Evolutionary conservation across 257 asterid genomes (phyloP).

Genomic region (Plantago ovata): DNA sequence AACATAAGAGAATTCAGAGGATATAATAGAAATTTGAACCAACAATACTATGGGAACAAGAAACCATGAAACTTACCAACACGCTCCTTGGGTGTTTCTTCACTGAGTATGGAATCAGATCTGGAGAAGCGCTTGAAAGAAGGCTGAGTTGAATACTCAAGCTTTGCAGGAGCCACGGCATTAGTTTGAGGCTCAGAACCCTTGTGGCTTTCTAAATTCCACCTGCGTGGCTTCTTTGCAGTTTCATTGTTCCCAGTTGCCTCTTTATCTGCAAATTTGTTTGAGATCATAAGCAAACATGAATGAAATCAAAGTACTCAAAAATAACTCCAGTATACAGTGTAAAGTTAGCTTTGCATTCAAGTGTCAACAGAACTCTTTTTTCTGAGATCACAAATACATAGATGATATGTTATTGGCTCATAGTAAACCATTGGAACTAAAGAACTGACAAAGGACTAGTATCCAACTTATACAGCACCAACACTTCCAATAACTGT

Average conservation of each 20-base stretch:
- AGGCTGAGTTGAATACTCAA: slow-evolving; percentile 42
- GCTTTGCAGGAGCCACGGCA: slow-evolving; percentile 32
- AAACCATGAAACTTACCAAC: slow-evolving; percentile 43
- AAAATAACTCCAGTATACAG: neutral
- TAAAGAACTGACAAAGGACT: too few species aligned
- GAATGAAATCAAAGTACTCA: neutral
- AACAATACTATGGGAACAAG: slow-evolving; percentile 1
- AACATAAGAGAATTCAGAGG: slow-evolving; percentile 16
- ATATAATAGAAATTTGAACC: slow-evolving; percentile 7
- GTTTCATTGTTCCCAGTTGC: slow-evolving; percentile 42
- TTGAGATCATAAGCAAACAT: slow-evolving; percentile 12
- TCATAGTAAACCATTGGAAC: too few species aligned
- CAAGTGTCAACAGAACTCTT: neutral
- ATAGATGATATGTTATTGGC: too few species aligned
- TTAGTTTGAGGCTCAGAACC: slow-evolving; percentile 40
- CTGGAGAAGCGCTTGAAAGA: slow-evolving; percentile 41
- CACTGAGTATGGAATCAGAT: slow-evolving; percentile 33
- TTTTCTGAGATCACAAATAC: neutral
- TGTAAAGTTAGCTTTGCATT: neutral
- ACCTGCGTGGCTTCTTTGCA: slow-evolving; percentile 61
- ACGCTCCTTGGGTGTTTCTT: slow-evolving; percentile 68
- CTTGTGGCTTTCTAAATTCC: slow-evolving; percentile 53
- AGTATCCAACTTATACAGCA: too few species aligned
- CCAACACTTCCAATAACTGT: too few species aligned
- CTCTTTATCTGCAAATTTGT: slow-evolving; percentile 43